phyloP scores from a whole-genome alignment of 2,329 filamentous ascomycete genomes.

The Rachicladosporium sp. region DNA sequence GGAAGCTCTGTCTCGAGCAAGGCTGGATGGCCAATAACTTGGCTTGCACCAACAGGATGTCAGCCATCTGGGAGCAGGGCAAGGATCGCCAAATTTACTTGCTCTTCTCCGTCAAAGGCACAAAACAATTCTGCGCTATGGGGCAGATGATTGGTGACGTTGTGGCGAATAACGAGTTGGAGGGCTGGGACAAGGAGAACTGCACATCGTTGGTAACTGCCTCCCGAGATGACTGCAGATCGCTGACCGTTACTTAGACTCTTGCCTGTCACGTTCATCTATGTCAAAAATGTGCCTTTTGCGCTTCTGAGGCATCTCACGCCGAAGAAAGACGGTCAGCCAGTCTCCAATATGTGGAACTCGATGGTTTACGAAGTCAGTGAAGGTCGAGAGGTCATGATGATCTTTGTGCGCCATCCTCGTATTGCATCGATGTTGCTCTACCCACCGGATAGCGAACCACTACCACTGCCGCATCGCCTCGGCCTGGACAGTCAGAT shows the following conservation, averaged over 20 bases:
- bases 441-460: background rate
- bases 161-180: background rate
- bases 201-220: constrained; percentile 7
- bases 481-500: background rate
- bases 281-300: constrained; percentile 19
- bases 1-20: constrained; percentile 8
- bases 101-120: constrained; percentile 19
- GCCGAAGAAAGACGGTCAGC: constrained; percentile 11
- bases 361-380: constrained; percentile 18
- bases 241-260: constrained; percentile 11
- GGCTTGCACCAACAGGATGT: constrained; percentile 17
- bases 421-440: constrained; percentile 2
- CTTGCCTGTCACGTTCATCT: constrained; percentile 17
- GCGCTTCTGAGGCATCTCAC: constrained; percentile 15
- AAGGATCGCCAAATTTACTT: constrained; percentile 15
- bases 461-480: constrained; percentile 1
- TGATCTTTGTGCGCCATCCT: constrained; percentile 13
- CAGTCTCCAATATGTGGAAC: constrained; percentile 23
- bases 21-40: constrained; percentile 13
- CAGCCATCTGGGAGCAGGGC: constrained; percentile 13
- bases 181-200: constrained; percentile 5
- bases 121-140: constrained; percentile 19
- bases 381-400: constrained; percentile 15
- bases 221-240: background rate
- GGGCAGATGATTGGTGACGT: constrained; percentile 17